Base-by-base conservation (phyloP, 129 eudicot genomes). In the Helianthus annuus region DNA sequence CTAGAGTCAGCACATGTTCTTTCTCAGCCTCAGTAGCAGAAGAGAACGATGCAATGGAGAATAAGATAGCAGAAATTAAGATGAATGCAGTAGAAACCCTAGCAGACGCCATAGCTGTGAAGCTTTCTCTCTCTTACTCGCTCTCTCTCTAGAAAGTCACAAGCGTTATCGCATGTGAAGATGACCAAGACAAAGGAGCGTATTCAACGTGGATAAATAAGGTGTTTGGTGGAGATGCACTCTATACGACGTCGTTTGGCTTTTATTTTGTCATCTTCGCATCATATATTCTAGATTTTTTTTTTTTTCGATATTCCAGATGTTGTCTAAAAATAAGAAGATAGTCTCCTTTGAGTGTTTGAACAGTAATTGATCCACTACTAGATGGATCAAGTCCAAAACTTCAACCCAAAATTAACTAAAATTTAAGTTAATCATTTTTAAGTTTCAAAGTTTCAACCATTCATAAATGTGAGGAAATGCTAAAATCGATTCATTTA, bases 1-100 rank as follows among this genome's bases (percentile, higher is more conserved):
- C 96, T 74, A 90, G 48, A 45, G 94, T 87, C 81, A 90, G 62
- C 42, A 90, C 96, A 68, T 69, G 22, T 57, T 90, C 96, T 17
- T 63, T 78, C 34, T 74, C 80, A 38, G 56, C 82, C 70, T 72
- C 84, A 0, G 80, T 62, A 36, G 72, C 80, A 7, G 69, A 75
- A 49, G 71, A 65, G 65, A 64, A 68, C 39, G 78, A 74, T 45
- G 64, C 40, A 48, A 2, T 63, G 3, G 69, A 77, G 6, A 69
- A 16, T 32, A 64, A 55, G 39, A 79, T 12, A 7, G 49, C 72
- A 10, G 78, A 54, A 7, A 74, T 19, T 46, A 73, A 68, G 3
- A 77, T 6, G 0, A 61, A 24, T 6, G 6, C 2, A 27, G 16
- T 19, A 59, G 29, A 64, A 78, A 68, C 82, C 83, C 80, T 78